Base-by-base conservation (phyloP, 441 rosid species). In the Jatropha podagrica region DNA sequence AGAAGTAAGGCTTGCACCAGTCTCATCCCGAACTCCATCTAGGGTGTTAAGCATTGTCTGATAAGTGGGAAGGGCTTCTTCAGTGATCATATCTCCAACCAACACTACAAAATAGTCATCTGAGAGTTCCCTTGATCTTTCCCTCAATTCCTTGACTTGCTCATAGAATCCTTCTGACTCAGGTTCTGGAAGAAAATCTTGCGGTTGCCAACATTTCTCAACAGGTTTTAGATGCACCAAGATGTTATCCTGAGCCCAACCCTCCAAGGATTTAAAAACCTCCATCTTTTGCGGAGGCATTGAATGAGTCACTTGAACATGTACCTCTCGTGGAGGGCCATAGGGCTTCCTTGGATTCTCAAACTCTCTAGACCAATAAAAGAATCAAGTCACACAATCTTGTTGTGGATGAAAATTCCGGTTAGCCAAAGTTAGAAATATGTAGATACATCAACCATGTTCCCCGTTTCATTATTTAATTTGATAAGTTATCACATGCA, bases 41-140 rank as follows among this genome's bases (percentile, higher is more conserved):
- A 89, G 79, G 76, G 97, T 90, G 74, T 92, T 95, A 72, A 92
- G 79, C 92, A 90, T 87, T 20, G 98, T 87, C 79, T 92, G 97
- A 76, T 95, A 95, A 67, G 96, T 92, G 0, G 98, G 98, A 76
- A 94, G 95, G 9, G 98, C 98, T 85, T 94, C 98, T 84, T 94
- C 97, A 0, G 98, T 92, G 83, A 94, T 89, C 97, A 94, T 94
- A 76, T 92, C 97, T 48, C 98, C 98, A 54, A 91, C 93, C 83
- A 94, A 78, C 73, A 86, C 97, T 56, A 95, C 93, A 74, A 92
- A 90, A 83, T 91, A 92, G 65, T 95, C 98, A 76, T 95, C 97
- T 0, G 97, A 93, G 44, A 94, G 80, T 81, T 89, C 94, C 81
- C 76, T 89, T 18, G 93, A 85, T 79, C 97, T 85, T 76, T 84